Evolutionary conservation across 306 rosid genomes (phyloP).

Genomic region (Vigna angularis): DNA sequence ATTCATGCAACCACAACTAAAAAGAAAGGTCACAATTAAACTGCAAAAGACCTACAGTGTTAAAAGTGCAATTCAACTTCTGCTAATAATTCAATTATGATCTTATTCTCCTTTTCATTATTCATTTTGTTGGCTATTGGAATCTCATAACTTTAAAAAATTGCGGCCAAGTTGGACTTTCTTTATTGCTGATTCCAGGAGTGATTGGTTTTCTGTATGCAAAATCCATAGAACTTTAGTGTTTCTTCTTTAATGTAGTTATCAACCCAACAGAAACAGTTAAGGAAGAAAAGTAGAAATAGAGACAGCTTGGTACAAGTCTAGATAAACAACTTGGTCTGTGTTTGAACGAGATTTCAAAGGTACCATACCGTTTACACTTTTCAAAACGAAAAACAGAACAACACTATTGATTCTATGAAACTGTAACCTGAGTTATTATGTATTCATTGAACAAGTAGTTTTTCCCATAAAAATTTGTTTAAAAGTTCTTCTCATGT

Average conservation of each 20-base stretch:
- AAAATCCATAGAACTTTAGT: neutral
- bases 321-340: neutral
- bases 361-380: neutral
- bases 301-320: neutral
- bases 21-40: slow-evolving; percentile 13
- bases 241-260: neutral
- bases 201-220: neutral
- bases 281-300: neutral
- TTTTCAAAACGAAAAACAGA: no score
- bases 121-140: slow-evolving; percentile 20
- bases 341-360: neutral
- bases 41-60: neutral
- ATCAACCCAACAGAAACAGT: neutral
- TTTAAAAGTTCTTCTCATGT: neutral
- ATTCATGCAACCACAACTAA: slow-evolving; percentile 7
- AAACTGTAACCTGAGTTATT: neutral
- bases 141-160: neutral
- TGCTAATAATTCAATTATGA: neutral
- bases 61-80: neutral
- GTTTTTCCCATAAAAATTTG: neutral
- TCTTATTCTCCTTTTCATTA: neutral
- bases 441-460: neutral
- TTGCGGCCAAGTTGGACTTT: neutral
- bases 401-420: no score
- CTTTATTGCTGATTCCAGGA: neutral